Conservation (phyloP, 1,284 basidiomycete genomes). For the Fomitiporia mediterranea region DNA sequence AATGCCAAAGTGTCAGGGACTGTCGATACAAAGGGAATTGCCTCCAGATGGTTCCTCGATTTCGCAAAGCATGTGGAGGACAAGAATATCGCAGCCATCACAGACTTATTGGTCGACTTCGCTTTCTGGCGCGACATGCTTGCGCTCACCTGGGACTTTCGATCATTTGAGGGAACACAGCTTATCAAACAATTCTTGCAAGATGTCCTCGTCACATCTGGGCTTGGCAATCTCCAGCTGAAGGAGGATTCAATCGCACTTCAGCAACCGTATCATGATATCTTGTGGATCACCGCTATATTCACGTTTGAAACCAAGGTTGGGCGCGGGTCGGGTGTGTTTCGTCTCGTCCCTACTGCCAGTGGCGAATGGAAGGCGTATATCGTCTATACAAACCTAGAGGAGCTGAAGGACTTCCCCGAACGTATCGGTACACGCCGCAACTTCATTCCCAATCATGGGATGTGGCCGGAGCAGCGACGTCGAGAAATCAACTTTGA, state of each 20-base stretch:
- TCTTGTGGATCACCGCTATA: slow-evolving; percentile 53
- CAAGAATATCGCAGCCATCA: slow-evolving; percentile 35
- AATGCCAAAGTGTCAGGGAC: slow-evolving; percentile 33
- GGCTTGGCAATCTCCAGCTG: slow-evolving; percentile 39
- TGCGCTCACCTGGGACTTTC: slow-evolving; percentile 60
- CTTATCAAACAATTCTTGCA: slow-evolving; percentile 41
- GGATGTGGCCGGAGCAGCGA: slow-evolving; percentile 37
- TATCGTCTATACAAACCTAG: slow-evolving; percentile 55
- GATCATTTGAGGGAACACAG: slow-evolving; percentile 47
- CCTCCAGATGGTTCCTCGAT: slow-evolving; percentile 40
- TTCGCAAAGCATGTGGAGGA: slow-evolving; percentile 36
- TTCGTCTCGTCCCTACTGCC: slow-evolving; percentile 47
- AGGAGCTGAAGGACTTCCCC: slow-evolving; percentile 48
- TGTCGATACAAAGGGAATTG: slow-evolving; percentile 36
- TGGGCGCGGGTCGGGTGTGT: slow-evolving; percentile 47
- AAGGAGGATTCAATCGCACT: slow-evolving; percentile 34
- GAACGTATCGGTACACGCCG: slow-evolving; percentile 39
- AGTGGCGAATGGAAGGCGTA: slow-evolving; percentile 53
- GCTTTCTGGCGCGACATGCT: slow-evolving; percentile 59
- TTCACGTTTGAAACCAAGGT: slow-evolving; percentile 56
- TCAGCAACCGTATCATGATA: slow-evolving; percentile 46
- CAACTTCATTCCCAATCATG: slow-evolving; percentile 37
- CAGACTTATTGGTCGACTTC: slow-evolving; percentile 39
- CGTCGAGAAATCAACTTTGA: slow-evolving; percentile 38
- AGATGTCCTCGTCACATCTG: slow-evolving; percentile 39